Conservation (phyloP, 1,284 basidiomycete species). For the Sparassis latifolia region DNA sequence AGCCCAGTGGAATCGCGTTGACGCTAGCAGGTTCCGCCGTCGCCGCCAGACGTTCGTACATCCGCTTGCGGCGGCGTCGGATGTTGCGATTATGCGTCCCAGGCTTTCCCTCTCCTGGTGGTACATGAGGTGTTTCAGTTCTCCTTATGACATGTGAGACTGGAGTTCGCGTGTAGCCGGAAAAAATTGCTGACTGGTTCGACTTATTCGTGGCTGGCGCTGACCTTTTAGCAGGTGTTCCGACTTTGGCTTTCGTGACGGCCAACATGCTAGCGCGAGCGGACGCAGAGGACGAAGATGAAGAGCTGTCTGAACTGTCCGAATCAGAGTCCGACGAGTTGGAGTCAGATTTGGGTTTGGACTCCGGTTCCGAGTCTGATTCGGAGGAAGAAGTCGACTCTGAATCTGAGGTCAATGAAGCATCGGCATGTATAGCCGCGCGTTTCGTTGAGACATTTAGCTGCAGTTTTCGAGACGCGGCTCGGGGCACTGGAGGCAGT, state of each 20-base stretch:
- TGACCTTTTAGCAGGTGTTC: background rate
- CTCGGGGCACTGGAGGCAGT: background rate
- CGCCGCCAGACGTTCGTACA: constrained; percentile 24
- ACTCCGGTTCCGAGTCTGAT: constrained; percentile 19
- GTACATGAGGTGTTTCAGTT: constrained; percentile 27
- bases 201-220: background rate
- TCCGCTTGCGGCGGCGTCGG: constrained; percentile 49
- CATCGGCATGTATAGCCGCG: background rate
- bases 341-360: constrained; percentile 15
- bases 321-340: constrained; percentile 11
- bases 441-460: too few species aligned
- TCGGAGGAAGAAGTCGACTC: constrained; percentile 20
- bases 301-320: background rate
- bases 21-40: constrained; percentile 15
- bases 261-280: background rate
- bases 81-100: constrained; percentile 62
- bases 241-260: background rate
- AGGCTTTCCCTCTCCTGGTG: constrained; percentile 60
- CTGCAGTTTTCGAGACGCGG: background rate
- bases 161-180: background rate
- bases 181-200: background rate
- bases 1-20: constrained; percentile 33
- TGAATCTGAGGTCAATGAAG: background rate
- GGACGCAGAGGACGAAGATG: background rate
- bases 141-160: background rate